Percentiles rank a stretch among this genome's conserved stretches.
Evolutionary conservation across 306 rosid species (phyloP).

Genomic region (Trifolium repens): DNA sequence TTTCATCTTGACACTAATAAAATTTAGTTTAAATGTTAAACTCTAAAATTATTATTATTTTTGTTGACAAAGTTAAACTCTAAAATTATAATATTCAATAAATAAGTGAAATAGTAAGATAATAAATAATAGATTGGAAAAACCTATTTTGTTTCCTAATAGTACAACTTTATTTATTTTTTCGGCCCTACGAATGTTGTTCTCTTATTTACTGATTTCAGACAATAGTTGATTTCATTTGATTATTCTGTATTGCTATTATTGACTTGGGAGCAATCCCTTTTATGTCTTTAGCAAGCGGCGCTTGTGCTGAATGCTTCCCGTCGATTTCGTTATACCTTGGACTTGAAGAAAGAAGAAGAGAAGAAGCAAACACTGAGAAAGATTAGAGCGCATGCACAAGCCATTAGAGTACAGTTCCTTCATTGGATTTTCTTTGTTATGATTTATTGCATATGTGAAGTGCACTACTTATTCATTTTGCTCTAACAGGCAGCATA

Average conservation of each 20-base stretch:
- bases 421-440: slow-evolving; percentile 37
- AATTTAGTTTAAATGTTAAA: too few species aligned
- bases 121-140: too few species aligned
- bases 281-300: slow-evolving; percentile 70
- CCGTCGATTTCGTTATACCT: slow-evolving; percentile 97
- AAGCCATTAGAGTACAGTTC: slow-evolving; percentile 73
- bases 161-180: slow-evolving; percentile 1
- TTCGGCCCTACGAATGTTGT: slow-evolving; percentile 8
- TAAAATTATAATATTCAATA: too few species aligned
- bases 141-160: background rate
- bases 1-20: too few species aligned
- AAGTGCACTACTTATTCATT: slow-evolving; percentile 38
- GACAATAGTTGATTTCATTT: slow-evolving; percentile 2
- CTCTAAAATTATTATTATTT: too few species aligned
- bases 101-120: too few species aligned
- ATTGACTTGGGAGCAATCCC: slow-evolving; percentile 14
- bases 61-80: too few species aligned
- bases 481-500: slow-evolving; percentile 74
- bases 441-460: slow-evolving; percentile 13
- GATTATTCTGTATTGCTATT: slow-evolving; percentile 28
- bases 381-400: slow-evolving; percentile 85
- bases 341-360: slow-evolving; percentile 94
- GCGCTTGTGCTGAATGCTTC: slow-evolving; percentile 99
- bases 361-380: slow-evolving; percentile 68
- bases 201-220: slow-evolving; percentile 3